Base-by-base conservation (phyloP, 2,329 filamentous ascomycete species). In the Ophiostoma himal-ulmi region DNA sequence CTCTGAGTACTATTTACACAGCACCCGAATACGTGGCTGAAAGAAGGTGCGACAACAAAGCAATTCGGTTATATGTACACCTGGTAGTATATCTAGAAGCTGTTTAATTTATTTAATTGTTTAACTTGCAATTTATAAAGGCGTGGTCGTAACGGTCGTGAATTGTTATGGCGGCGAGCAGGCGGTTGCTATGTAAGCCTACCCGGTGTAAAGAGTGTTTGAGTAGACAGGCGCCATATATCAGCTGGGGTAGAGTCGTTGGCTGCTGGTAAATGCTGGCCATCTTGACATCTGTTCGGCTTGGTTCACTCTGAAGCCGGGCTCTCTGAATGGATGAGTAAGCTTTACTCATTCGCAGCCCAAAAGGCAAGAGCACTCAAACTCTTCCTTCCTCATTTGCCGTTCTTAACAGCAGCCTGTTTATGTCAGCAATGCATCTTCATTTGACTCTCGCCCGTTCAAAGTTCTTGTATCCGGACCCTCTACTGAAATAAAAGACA, bases 321-420 rank as follows among this genome's bases (percentile, higher is more conserved):
- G 17, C 44, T 30, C 44, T 7, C 17, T 6, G 5, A 44, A 48
- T 7, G n/a, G 17, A 48, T 48, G 44, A 48, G 17, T 48, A 48
- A 48, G 44, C 17, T 48, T 20, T 48, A 3, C 7, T 7, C 6
- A 17, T 48, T 20, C 13, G 52, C 11, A 11, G 52, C n/a, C 14
- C 52, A 14, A 26, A 57, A 57, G n/a, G n/a, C 11, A 22, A 22
- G 52, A 26, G 10, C 11, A 11, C 52, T 57, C 11, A 1, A 13
- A 57, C 52, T 57, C 52, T 26, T 22, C n/a, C 52, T 22, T 67
- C 22, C 66, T 54, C 41, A 68, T 54, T 54, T 68, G 26, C 17
- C 30, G 17, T 68, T 68, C 26, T 68, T 68, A 11, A 30, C 44
- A 36, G 66, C 66, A 68, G 66, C 66, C 66, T 68, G 30, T 10